These are phyloP conservation scores for Butyriboletus regius DNA, from an alignment of 1,284 basidiomycete species.

Conservation along the genomic window DNA sequence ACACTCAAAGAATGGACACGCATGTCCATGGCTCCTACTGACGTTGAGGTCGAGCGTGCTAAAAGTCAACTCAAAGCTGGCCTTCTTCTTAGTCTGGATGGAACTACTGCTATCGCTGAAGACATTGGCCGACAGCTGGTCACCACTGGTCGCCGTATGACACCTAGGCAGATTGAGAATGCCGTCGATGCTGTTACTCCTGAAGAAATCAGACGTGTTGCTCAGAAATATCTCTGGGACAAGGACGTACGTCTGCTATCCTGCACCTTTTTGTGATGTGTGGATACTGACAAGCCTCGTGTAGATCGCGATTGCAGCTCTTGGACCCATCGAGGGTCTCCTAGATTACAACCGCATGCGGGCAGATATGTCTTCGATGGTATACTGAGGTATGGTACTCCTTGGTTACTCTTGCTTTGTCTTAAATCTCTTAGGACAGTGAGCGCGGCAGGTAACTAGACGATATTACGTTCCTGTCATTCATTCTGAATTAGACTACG, in stretches of 20 bases:
- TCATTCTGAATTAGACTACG: slow-evolving; percentile 18
- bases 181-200: slow-evolving; percentile 84
- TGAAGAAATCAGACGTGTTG: slow-evolving; percentile 90
- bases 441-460: slow-evolving; percentile 18
- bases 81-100: slow-evolving; percentile 84
- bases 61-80: slow-evolving; percentile 97
- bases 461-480: slow-evolving; percentile 13
- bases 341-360: slow-evolving; percentile 78
- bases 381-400: slow-evolving; percentile 43
- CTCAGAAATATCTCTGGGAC: slow-evolving; percentile 96
- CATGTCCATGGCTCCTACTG: slow-evolving; percentile 82
- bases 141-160: slow-evolving; percentile 82
- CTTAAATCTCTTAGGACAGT: neutral
- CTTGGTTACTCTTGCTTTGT: neutral
- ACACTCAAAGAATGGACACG: slow-evolving; percentile 95
- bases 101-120: slow-evolving; percentile 93
- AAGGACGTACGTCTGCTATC: slow-evolving; percentile 61
- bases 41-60: slow-evolving; percentile 88
- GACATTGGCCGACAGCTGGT: slow-evolving; percentile 97
- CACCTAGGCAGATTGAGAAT: slow-evolving; percentile 89
- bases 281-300: slow-evolving; percentile 8
- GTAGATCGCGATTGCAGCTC: slow-evolving; percentile 72
- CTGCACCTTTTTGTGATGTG: slow-evolving; percentile 11
- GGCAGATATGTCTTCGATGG: slow-evolving; percentile 71
- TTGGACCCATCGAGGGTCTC: slow-evolving; percentile 84